Evolutionary conservation across 2,329 filamentous ascomycete genomes (phyloP).

Genomic region (Curvularia hawaiiensis): DNA sequence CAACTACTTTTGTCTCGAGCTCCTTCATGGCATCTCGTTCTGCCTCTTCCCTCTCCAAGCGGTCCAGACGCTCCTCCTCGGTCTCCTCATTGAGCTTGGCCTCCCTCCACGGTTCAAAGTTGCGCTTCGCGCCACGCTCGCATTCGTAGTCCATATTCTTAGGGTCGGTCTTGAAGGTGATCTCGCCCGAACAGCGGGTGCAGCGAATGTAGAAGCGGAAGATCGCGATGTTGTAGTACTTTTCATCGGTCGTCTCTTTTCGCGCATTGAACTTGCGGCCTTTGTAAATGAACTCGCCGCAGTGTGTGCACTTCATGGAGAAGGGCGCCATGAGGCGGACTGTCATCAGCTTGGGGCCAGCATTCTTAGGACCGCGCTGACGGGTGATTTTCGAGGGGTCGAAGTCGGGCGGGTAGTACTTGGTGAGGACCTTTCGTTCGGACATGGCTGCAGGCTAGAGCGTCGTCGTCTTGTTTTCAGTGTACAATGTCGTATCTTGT

Average conservation of each 20-base stretch:
- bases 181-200: conserved; percentile 83
- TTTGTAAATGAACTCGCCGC: conserved; percentile 86
- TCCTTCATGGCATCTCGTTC: conserved; percentile 95
- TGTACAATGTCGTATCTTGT: background rate
- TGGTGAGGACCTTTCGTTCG: conserved; percentile 78
- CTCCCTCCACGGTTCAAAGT: conserved; percentile 89
- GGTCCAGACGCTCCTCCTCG: conserved; percentile 83
- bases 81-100: conserved; percentile 73
- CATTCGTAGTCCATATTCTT: conserved; percentile 90
- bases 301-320: conserved; percentile 73
- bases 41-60: conserved; percentile 78
- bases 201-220: conserved; percentile 89
- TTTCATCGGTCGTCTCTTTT: conserved; percentile 90
- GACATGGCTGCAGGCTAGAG: conserved; percentile 65
- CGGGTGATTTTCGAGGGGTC: conserved; percentile 81
- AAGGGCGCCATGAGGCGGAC: conserved; percentile 92
- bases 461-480: background rate
- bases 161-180: conserved; percentile 93
- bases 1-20: conserved; percentile 88
- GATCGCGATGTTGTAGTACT: conserved; percentile 86
- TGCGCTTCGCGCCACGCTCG: conserved; percentile 84
- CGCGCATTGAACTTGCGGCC: conserved; percentile 94
- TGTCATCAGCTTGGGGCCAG: conserved; percentile 80
- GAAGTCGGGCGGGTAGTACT: conserved; percentile 78
- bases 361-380: conserved; percentile 69